phyloP scores from a whole-genome alignment of 176 grass and related monocot species.

The Pontederia paniculata region DNA sequence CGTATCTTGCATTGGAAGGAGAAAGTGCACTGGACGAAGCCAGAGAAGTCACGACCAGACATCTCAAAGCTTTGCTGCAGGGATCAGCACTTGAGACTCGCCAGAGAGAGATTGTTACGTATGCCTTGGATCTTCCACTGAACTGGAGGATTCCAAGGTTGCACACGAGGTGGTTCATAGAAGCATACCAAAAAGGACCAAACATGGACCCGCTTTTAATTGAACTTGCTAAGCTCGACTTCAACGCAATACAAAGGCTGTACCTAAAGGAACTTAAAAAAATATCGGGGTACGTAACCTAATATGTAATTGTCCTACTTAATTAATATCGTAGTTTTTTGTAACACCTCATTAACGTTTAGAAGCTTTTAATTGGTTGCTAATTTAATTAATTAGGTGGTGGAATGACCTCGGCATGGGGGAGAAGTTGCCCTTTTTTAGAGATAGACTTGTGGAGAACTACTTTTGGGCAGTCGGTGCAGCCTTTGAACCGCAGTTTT shows the following conservation, averaged over 20 bases:
- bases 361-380: too few relatives aligned
- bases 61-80: too few relatives aligned
- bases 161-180: too few relatives aligned
- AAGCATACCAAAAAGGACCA: slow-evolving; percentile 8
- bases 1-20: slow-evolving; percentile 16
- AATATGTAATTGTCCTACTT: too few relatives aligned
- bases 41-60: slow-evolving; percentile 14
- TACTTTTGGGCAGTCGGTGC: too few relatives aligned
- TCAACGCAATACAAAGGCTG: slow-evolving; percentile 18
- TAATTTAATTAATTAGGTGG: slow-evolving; percentile 19
- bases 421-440: slow-evolving; percentile 13
- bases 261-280: slow-evolving; percentile 19
- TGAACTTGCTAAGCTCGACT: slow-evolving; percentile 23
- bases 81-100: slow-evolving; percentile 1
- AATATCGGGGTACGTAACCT: slow-evolving; percentile 15
- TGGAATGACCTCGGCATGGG: slow-evolving; percentile 12
- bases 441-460: too few relatives aligned
- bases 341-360: too few relatives aligned
- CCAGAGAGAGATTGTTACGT: slow-evolving; percentile 6
- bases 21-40: slow-evolving; percentile 21
- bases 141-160: slow-evolving; percentile 16
- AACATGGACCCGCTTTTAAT: slow-evolving; percentile 4
- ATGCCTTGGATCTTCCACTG: slow-evolving; percentile 25
- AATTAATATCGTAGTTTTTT: too few relatives aligned
- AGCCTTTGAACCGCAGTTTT: too few relatives aligned